Evolutionary conservation across 2,329 filamentous ascomycete genomes (phyloP), one percentile per base, ranked within the genome.

Genomic region (Geosmithia morbida): DNA sequence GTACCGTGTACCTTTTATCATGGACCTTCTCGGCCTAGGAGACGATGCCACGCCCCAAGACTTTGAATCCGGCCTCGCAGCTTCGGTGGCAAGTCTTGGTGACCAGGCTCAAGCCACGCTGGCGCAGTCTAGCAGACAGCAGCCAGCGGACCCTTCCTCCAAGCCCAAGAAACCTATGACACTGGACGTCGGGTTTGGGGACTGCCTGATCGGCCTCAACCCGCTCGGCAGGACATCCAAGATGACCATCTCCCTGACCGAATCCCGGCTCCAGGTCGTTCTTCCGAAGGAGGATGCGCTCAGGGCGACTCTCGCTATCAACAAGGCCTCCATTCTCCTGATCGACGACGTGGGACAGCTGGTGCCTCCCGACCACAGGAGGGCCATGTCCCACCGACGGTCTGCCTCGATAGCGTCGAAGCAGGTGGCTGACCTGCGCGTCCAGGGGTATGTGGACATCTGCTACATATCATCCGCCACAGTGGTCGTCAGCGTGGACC

Each of bases 401-500:
- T 54, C 55, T 14, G 53, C 60, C 0, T 59, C 62, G 2, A 60
- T 64, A 6, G 63, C 66, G 11, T 72, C 70, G 2, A 64, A 67
- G 5, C 75, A 80, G 54, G 69, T 79, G n/a, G 59, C 67, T 2
- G 71, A 75, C 40, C 63, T 83, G 48, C 77, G 79, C 47, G 67
- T 74, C 7, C 71, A 75, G 54, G 92, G 92, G 1, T 98, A 81
- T 58, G 87, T 95, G 7, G 83, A 87, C 42, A 79, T 98, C 33
- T 88, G 86, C 55, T 87, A 85, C 45, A 85, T 96, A 43, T 94
- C 88, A 17, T 83, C 88, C 2, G 88, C 89, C 1, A 84, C 80
- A 51, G 76, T 80, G 1, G 67, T 69, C 2, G 71, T 92, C 2
- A 75, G 78, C 44, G 68, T 89, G 13, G 66, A 69, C 19, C 69